Evolutionary conservation across 768 basidiomycete genomes (phyloP), one percentile per base, ranked within the genome.

Genomic region (Pseudohyphozyma bogoriensis): DNA sequence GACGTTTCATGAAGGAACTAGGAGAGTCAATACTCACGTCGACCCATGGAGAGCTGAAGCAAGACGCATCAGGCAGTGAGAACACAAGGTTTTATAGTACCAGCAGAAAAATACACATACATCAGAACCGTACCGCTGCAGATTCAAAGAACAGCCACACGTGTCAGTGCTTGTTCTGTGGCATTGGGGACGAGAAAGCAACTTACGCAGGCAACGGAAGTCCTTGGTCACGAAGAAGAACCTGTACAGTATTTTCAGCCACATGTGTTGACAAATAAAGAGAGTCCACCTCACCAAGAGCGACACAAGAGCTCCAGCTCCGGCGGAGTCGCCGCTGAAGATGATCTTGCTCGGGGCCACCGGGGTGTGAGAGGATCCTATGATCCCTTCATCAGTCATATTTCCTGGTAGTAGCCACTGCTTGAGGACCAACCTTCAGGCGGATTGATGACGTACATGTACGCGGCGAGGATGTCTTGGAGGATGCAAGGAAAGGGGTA

Each of bases 21-120:
- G 18, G 11, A 37, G 18, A 18, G 37, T 10, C 11, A 10, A 10
- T 37, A n/a, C 16, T 29, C 20, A 97, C 74, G 73, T 89, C 62
- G 36, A 85, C 86, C 87, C 93, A 96, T 0, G 95, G 95, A 24
- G n/a, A n/a, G n/a, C 86, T 89, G 65, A 96, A 85, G 44, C 95
- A 75, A 31, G 65, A 60, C 18, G 62, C 65, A 4, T 89, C 95
- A 3, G 90, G n/a, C n/a, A n/a, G n/a, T n/a, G n/a, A n/a, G n/a
- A n/a, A n/a, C n/a, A n/a, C n/a, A n/a, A n/a, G n/a, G n/a, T n/a
- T n/a, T n/a, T n/a, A n/a, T n/a, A n/a, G n/a, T n/a, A n/a, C n/a
- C n/a, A n/a, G n/a, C n/a, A n/a, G n/a, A n/a, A n/a, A n/a, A n/a
- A n/a, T n/a, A n/a, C n/a, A n/a, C n/a, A n/a, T n/a, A n/a, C n/a